Evolutionary conservation across 2,329 filamentous ascomycete species (phyloP), one percentile per base, ranked within the genome.

Genomic region (Nothopassalora personata): DNA sequence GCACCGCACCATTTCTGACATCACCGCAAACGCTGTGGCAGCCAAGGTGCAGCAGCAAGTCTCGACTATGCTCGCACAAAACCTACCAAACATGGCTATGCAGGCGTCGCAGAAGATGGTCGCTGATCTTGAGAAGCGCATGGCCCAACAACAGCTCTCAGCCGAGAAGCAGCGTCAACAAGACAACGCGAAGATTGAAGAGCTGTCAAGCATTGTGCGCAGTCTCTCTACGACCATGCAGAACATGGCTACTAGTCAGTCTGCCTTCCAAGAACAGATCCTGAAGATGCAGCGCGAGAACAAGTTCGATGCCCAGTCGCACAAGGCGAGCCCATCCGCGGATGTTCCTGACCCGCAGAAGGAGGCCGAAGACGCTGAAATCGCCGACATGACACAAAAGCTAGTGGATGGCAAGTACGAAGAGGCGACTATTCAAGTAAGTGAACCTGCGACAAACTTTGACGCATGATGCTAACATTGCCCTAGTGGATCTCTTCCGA

Each of bases 41-140:
- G 76, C 83, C 47, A 85, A 83, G 56, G 80, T 96, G 30, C 88
- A 96, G 68, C 80, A 84, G 57, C 86, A 89, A 58, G 80, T 95
- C 52, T 75, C 82, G 13, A 79, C 80, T 36, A 78, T 83, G 9
- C 74, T 93, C 39, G 80, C 84, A 46, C 81, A 70, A 55, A 51
- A 58, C n/a, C 53, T 69, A 19, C 68, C 68, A 10, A 67, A 67
- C 47, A 67, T 70, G 66, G 66, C 68, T 8, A 67, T 63, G 13
- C 63, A 81, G 60, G 81, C 86, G 19, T 84, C 87, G 10, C 84
- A 90, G 67, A 86, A 86, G 64, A 79, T 90, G 53, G 81, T 85
- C 8, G 79, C 79, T 23, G 87, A 91, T 56, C 79, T 92, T 52
- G 87, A 94, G 69, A 82, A 83, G 52, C 78, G 80, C 58, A 76